Base-by-base conservation (phyloP, 495 filamentous ascomycete genomes). In the Corynascus novoguineensis region DNA sequence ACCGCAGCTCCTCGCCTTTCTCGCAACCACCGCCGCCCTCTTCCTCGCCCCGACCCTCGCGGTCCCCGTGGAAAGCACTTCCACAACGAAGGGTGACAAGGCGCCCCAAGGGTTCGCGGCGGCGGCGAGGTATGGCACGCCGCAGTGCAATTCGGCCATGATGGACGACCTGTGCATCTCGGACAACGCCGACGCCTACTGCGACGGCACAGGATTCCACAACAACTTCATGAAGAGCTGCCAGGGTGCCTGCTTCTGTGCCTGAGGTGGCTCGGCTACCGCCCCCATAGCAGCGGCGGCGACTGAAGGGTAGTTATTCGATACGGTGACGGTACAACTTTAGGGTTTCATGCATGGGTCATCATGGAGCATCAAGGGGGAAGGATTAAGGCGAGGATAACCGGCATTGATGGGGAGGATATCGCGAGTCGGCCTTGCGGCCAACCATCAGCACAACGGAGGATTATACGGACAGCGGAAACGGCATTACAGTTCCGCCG, bases 181-280 rank as follows among this genome's bases (percentile, higher is more conserved):
- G 0, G 45, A 10, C 44, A 66, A 59, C 25, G 52, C 52, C 4
- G 9, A 34, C 1, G 55, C 61, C 5, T 66, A 66, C 25, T 66
- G 64, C 29, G 59, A 64, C 21, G 49, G n/a, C 24, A 29, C 24
- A 2, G 64, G 64, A 1, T 66, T 66, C 32, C 61, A 66, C 24
- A 35, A 29, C 55, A 46, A 60, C 37, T 52, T 64, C 8, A 58
- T 56, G 57, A 51, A 51, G 27, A 58, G 45, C 42, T 66, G 63
- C 51, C 35, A 56, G 37, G 37, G 32, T 2, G 17, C 15, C 11
- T 64, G 61, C 25, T 60, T 42, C 49, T 64, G 61, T 25, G 53
- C 40, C 22, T 60, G 21, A 46, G 7, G 1, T 15, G 1, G 22
- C 10, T 25, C 9, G 21, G 41, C 10, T 1, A 7, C 38, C 21